Evolutionary conservation across 257 asterid genomes (phyloP).

Genomic region (Agastache rugosa): DNA sequence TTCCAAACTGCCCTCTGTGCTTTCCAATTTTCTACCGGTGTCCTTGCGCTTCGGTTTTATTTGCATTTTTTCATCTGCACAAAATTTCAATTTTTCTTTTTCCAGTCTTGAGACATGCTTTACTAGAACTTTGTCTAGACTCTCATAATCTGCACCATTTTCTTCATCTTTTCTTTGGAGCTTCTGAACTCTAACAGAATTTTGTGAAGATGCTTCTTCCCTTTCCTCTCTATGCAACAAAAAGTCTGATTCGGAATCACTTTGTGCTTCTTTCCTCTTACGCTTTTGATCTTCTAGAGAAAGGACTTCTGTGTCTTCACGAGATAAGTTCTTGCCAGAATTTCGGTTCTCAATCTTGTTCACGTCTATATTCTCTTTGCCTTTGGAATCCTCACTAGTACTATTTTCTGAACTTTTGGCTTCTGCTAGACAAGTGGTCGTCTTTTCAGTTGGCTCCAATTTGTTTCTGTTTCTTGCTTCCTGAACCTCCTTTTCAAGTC

Average conservation of each 20-base stretch:
- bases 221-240: constrained; percentile 33
- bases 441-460: constrained; percentile 24
- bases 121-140: constrained; percentile 73
- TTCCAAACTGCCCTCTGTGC: constrained; percentile 59
- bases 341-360: constrained; percentile 34
- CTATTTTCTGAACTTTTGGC: constrained; percentile 26
- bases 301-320: background rate
- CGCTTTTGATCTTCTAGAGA: constrained; percentile 7
- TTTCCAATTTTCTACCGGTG: constrained; percentile 35
- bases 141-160: constrained; percentile 48
- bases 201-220: constrained; percentile 39
- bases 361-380: constrained; percentile 63
- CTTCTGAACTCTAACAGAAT: constrained; percentile 24
- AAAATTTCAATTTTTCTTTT: constrained; percentile 57
- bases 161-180: constrained; percentile 34
- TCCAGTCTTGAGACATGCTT: constrained; percentile 86
- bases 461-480: constrained; percentile 62
- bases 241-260: constrained; percentile 35
- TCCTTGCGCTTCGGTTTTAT: constrained; percentile 47
- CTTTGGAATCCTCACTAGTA: constrained; percentile 29
- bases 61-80: constrained; percentile 46
- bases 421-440: background rate
- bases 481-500: constrained; percentile 81
- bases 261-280: constrained; percentile 15
- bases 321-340: background rate